Percentiles rank a stretch among this genome's conserved stretches.
phyloP scores from a whole-genome alignment of 345 rosid genomes.

The Mercurialis annua region DNA sequence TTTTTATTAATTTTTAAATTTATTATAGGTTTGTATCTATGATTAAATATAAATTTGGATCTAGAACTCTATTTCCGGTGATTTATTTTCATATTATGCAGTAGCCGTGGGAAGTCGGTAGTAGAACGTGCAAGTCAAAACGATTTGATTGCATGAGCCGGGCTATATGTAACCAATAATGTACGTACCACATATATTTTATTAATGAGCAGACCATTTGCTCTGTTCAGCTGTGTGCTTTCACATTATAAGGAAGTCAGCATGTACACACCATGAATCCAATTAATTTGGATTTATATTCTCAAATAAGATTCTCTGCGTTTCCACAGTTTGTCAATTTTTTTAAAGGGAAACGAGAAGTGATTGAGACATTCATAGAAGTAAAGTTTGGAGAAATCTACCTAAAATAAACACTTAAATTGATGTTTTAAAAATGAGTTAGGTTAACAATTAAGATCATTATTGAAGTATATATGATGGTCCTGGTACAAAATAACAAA shows the following conservation, averaged over 20 bases:
- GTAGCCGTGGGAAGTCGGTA: background rate
- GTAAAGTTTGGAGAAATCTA: too few species aligned
- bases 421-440: too few species aligned
- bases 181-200: too few species aligned
- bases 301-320: background rate
- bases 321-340: background rate
- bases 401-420: too few species aligned
- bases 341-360: background rate
- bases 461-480: too few species aligned
- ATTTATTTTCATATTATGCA: background rate
- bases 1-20: too few species aligned
- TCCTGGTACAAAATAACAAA: too few species aligned
- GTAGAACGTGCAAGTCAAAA: background rate
- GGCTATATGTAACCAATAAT: background rate
- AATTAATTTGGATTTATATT: background rate
- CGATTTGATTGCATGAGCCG: background rate
- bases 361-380: too few species aligned
- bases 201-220: too few species aligned
- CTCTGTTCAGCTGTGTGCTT: too few species aligned
- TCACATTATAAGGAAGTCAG: constrained; percentile 7
- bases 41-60: background rate
- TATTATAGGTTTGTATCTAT: too few species aligned
- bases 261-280: background rate
- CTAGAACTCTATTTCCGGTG: background rate
- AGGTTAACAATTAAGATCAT: background rate